Conservation (phyloP, 306 rosid species). For the Astragalus glycyphyllos region DNA sequence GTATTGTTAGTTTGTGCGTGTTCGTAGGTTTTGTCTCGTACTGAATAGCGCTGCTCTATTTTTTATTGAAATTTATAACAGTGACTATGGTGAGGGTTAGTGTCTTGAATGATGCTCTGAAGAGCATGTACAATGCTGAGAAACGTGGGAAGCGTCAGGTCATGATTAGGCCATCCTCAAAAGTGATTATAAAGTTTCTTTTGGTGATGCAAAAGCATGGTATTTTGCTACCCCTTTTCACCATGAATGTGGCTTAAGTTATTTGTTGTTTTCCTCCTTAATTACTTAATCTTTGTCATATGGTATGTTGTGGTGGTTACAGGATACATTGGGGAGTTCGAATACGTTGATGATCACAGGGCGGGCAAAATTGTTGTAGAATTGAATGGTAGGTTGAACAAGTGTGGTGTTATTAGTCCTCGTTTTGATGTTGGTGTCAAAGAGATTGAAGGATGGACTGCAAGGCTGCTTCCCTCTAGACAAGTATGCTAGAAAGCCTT, state of each 20-base stretch:
- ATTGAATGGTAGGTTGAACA: conserved; percentile 48
- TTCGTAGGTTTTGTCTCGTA: too few relatives aligned
- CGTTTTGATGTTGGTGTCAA: conserved; percentile 51
- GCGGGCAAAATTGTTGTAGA: conserved; percentile 51
- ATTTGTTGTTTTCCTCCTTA: not conserved
- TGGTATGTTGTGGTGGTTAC: not conserved
- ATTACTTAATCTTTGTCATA: not conserved
- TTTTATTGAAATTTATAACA: conserved; percentile 30
- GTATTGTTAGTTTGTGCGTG: too few relatives aligned
- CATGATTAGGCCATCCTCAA: conserved; percentile 52
- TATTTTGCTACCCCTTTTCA: conserved; percentile 1
- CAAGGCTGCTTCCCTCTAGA: conserved; percentile 46
- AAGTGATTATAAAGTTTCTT: conserved; percentile 47
- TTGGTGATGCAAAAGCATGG: conserved; percentile 53
- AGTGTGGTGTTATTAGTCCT: conserved; percentile 51
- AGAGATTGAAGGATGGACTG: conserved; percentile 52
- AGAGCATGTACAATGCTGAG: conserved; percentile 52
- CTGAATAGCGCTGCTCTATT: too few relatives aligned
- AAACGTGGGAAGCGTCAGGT: conserved; percentile 50
- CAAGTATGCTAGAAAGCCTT: conserved; percentile 34
- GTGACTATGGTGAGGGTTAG: conserved; percentile 51
- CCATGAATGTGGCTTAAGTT: not conserved
- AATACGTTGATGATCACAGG: conserved; percentile 51
- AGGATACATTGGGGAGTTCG: conserved; percentile 52
- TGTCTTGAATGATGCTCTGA: conserved; percentile 53